A percentile compares a stretch with the other conserved stretches of the same genome.
Conservation (phyloP, 202 grass and related monocot species). For the Panicum virgatum region DNA sequence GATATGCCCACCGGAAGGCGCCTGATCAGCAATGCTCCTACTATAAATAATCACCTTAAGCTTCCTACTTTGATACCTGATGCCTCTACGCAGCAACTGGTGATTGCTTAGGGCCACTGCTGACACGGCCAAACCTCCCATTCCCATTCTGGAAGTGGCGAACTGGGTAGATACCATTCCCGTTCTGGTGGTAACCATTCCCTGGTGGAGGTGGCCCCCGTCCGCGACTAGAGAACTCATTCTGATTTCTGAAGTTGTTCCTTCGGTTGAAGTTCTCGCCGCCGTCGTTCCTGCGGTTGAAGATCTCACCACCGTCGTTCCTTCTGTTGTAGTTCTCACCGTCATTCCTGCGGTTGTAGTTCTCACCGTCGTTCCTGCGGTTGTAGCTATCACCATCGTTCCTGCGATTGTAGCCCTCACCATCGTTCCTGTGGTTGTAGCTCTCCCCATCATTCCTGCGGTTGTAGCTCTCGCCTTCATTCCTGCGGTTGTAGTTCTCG, state of each 20-base stretch:
- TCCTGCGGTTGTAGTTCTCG: not conserved
- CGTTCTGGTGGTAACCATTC: constrained; percentile 30
- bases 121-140: constrained; percentile 19
- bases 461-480: not conserved
- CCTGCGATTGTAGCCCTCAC: not conserved
- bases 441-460: not conserved
- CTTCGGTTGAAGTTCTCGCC: constrained; percentile 38
- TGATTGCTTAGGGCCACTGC: constrained; percentile 39
- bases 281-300: not conserved
- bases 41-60: not conserved
- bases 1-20: not conserved
- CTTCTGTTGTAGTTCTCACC: not conserved
- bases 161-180: constrained; percentile 24
- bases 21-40: constrained; percentile 21
- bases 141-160: constrained; percentile 40
- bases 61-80: not conserved
- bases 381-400: too few relatives aligned
- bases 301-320: not conserved
- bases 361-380: too few relatives aligned
- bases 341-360: not conserved
- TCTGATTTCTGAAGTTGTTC: constrained; percentile 55
- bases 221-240: constrained; percentile 46
- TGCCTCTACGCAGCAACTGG: constrained; percentile 24
- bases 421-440: not conserved
- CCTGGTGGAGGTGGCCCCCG: constrained; percentile 25